Percentiles rank a stretch among this genome's conserved stretches.
phyloP scores from a whole-genome alignment of 1,139 yeast species.

The Kodamaea alishanica region DNA sequence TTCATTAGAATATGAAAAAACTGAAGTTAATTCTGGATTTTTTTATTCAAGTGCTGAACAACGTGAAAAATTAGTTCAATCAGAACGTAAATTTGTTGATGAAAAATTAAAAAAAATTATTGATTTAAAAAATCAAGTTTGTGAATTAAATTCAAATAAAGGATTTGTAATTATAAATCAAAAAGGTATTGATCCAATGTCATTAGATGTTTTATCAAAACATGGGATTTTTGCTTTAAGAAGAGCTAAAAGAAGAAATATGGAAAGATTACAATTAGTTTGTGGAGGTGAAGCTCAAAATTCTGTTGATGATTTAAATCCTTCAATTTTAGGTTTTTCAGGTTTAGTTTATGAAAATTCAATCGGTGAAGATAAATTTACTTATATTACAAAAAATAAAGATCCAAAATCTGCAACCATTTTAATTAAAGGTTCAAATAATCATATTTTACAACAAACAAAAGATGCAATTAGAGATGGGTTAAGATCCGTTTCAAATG shows the following conservation, averaged over 20 bases:
- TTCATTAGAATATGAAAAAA: constrained; percentile 93
- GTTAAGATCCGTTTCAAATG: constrained; percentile 88
- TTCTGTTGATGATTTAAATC: constrained; percentile 90
- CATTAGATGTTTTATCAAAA: constrained; percentile 89
- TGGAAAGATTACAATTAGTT: constrained; percentile 95
- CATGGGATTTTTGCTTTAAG: constrained; percentile 91
- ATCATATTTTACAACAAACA: constrained; percentile 83
- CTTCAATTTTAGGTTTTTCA: constrained; percentile 81
- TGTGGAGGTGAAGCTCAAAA: constrained; percentile 99
- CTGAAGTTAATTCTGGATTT: constrained; percentile 96
- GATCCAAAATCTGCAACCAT: constrained; percentile 92
- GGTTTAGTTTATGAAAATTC: constrained; percentile 91
- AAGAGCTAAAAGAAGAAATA: constrained; percentile 97
- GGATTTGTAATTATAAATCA: constrained; percentile 96
- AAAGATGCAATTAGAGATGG: constrained; percentile 98
- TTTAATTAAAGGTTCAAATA: constrained; percentile 88
- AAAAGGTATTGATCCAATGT: constrained; percentile 99
- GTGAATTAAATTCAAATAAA: constrained; percentile 67
- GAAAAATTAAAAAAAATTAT: constrained; percentile 88
- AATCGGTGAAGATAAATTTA: constrained; percentile 95
- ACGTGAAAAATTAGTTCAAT: constrained; percentile 89
- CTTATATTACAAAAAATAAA: constrained; percentile 88
- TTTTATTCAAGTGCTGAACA: constrained; percentile 95
- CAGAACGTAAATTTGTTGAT: constrained; percentile 93
- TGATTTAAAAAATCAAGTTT: constrained; percentile 87